Base-by-base conservation (phyloP, 495 filamentous ascomycete species). In the Penicillium salamii region DNA sequence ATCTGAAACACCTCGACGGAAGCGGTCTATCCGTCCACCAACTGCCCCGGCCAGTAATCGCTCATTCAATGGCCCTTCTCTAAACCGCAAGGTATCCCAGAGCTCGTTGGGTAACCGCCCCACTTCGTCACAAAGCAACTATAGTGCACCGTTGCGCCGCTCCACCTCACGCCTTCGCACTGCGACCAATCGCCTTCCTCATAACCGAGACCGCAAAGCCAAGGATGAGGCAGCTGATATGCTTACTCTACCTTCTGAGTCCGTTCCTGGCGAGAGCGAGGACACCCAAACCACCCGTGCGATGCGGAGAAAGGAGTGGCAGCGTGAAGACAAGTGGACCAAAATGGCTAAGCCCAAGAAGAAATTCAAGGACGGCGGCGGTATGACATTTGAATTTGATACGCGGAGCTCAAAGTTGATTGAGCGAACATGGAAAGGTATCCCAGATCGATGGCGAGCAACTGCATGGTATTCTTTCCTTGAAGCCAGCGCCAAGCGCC, bases 401-500 rank as follows among this genome's bases (percentile, higher is more conserved):
- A 82, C 80, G 12, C 81, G 76, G 37, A 88, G 89, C 55, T 78
- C 89, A 11, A 98, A 97, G 63, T 68, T 99, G 13, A 87, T 97
- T 38, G 85, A 90, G 46, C 81, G 93, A 23, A 90, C 89, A 2
- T 99, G 93, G 93, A 99, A 99, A 70, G 93, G 93, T 28, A 96
- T 99, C 50, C 93, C 93, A 2, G 93, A 99, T 68, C 83, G 90
- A 52, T 99, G 93, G 93, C 84, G 93, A 18, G 78, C 87, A 21
- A 88, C 89, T 5, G 93, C 95, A 9, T 99, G 93, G 93, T 89
- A 90, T 66, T 86, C 91, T 5, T 99, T 99, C 67, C 78, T 99
- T 5, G 79, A 84, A n/a, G 67, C 86, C 8, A 92, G 88, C 61
- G 89, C 90, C n/a, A 85, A 79, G 62, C 78, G 72, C 40, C 76